These are phyloP conservation scores for Berkeleyomyces basicola DNA, from an alignment of 2,329 filamentous ascomycete species.

Conservation along the genomic window DNA sequence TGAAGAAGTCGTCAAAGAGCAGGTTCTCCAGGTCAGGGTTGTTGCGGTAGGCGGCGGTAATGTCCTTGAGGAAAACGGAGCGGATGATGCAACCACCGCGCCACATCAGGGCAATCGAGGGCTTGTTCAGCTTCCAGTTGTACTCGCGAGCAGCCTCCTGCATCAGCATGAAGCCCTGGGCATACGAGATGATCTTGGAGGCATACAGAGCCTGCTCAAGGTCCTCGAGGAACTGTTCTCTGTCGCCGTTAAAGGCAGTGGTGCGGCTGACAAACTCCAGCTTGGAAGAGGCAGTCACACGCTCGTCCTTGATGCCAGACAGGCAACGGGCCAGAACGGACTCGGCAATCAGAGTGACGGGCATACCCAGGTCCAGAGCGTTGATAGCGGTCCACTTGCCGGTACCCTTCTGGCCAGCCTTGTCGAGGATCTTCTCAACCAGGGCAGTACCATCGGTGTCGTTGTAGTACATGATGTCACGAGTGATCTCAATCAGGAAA, in stretches of 20 bases:
- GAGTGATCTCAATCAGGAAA: conserved; percentile 98
- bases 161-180: conserved; percentile 99
- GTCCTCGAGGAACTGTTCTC: conserved; percentile 84
- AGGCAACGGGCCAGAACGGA: conserved; percentile 90
- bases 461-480: conserved; percentile 96
- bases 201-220: conserved; percentile 98
- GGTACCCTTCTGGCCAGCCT: conserved; percentile 97
- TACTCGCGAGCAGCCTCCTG: conserved; percentile 96
- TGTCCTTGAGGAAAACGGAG: conserved; percentile 99
- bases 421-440: conserved; percentile 97
- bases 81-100: conserved; percentile 99
- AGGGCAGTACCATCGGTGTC: conserved; percentile 82
- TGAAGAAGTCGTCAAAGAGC: conserved; percentile 98
- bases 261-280: conserved; percentile 58
- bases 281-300: conserved; percentile 60
- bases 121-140: conserved; percentile 98
- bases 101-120: conserved; percentile 99
- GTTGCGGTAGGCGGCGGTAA: conserved; percentile 89
- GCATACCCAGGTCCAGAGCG: conserved; percentile 94
- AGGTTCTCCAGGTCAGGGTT: conserved; percentile 95
- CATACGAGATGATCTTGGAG: conserved; percentile 99
- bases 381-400: conserved; percentile 99
- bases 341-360: conserved; percentile 94
- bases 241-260: conserved; percentile 71
- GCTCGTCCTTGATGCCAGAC: conserved; percentile 87